A percentile compares a stretch with the other conserved stretches of the same genome.
Conservation (phyloP, 2,329 filamentous ascomycete genomes). For the Xylaria sp. region DNA sequence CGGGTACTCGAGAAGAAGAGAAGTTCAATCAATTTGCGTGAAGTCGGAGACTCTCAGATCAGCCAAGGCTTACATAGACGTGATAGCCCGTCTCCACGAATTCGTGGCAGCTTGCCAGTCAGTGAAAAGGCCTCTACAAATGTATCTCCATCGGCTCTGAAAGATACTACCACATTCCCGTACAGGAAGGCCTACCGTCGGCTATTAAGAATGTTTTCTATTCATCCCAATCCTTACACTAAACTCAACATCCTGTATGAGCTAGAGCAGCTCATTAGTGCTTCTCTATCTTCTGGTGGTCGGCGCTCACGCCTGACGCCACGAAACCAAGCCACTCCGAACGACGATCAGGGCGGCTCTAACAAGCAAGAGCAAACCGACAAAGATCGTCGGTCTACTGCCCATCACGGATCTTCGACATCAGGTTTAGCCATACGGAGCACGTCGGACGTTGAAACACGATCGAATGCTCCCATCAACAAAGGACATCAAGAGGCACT, state of each 20-base stretch:
- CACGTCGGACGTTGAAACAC: conserved; percentile 59
- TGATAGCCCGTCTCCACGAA: conserved; percentile 51
- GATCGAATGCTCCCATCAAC: conserved; percentile 62
- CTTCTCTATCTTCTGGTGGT: conserved; percentile 72
- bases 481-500: conserved; percentile 65
- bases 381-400: conserved; percentile 73
- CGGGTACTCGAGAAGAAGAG: conserved; percentile 71
- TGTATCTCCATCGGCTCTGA: conserved; percentile 37
- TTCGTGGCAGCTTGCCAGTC: conserved; percentile 55
- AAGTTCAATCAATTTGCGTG: conserved; percentile 73
- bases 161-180: conserved; percentile 70
- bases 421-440: conserved; percentile 49
- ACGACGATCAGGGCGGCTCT: conserved; percentile 48
- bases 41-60: conserved; percentile 54
- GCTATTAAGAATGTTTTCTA: conserved; percentile 85
- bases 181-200: conserved; percentile 83
- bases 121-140: conserved; percentile 53
- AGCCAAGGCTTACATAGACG: conserved; percentile 53
- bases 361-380: conserved; percentile 71
- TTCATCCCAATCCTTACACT: conserved; percentile 85
- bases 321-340: conserved; percentile 52
- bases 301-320: conserved; percentile 50
- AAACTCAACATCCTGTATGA: conserved; percentile 88
- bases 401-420: conserved; percentile 53
- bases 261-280: conserved; percentile 82